Base-by-base conservation (phyloP, 306 rosid species). In the Lithocarpus polystachyus region DNA sequence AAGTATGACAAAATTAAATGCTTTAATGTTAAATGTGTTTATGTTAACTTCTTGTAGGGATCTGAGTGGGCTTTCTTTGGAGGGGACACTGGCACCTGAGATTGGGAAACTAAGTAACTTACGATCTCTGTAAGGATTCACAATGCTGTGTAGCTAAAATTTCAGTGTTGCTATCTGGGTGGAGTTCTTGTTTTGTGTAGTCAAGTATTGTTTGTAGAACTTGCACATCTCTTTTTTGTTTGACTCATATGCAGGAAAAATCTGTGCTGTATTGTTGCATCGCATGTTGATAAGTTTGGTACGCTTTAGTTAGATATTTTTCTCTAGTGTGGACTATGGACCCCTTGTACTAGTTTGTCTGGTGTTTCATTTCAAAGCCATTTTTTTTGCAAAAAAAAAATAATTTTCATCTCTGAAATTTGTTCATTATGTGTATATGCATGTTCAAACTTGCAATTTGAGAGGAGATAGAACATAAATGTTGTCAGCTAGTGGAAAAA, bases 21-120 rank as follows among this genome's bases (percentile, higher is more conserved):
- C 43, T 55, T 40, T 68, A 51, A 56, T 75, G 57, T 75, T 40
- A 62, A 51, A 56, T 75, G 57, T 75, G 40, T 70, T 71, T 56
- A 24, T 73, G 71, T 53, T 15, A 79, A 57, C 82, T 80, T 45
- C 26, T 79, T 88, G 79, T 68, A 96, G 99, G 89, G 85, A 89
- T 75, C 84, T 96, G 80, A 90, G 77, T 20, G 90, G 77, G 54
- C 88, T 89, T 74, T 88, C 89, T 33, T 82, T 96, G 86, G 87
- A 84, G 81, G 99, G 98, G 75, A 91, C 91, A 51, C 84, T 96
- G 85, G 87, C 94, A 20, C 98, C 98, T 55, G 93, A 90, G 79
- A 91, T 96, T 81, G 93, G 94, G 35, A 89, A 80, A 87, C 97
- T 96, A 45, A 24, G 73, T 73, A 85, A 87, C 85, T 81, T 96